Base-by-base conservation (phyloP, 495 filamentous ascomycete species). In the Tuber brumale region DNA sequence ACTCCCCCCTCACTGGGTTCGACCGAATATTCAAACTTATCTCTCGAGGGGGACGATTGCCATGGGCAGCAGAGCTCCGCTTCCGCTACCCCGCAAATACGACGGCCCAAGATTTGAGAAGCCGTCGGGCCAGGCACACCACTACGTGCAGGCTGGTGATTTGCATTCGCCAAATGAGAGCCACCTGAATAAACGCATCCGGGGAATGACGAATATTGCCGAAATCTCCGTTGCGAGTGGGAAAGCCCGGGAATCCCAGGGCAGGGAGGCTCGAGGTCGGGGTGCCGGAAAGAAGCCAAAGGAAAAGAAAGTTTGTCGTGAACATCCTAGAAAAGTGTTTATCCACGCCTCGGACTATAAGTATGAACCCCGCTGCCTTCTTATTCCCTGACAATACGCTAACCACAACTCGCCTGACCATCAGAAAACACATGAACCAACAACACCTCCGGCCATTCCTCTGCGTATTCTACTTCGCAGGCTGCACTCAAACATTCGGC, bases 391-490 rank as follows among this genome's bases (percentile, higher is more conserved):
- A 61, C 45, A 23, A 51, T 21, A 37, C 31, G 61, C 78, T 79
- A 61, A 79, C 82, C 84, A 85, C 71, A 82, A 86, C 77, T 79
- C 84, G 27, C 43, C 73, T 21, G 73, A 82, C 37, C 84, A 86
- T 3, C 83, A 88, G 71, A 42, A 85, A 83, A 45, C 88, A 90
- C 82, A 84, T 86, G 79, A 86, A 86, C 77, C 85, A 85, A 73
- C 83, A 86, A 74, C 86, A 89, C 73, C 87, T 86, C 2, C 90
- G 92, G 3, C 90, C 91, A 0, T 97, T 94, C 83, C 85, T 87
- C 71, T 98, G 95, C 85, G 91, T 91, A 75, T 95, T 97, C 85
- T 84, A 89, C 19, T 90, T 89, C 73, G 96, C 95, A 76, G 92
- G 91, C 23, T 99, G 95, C 83, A 83, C 83, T 10, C 93, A 92